Evolutionary conservation across 768 basidiomycete genomes (phyloP).

Genomic region (Xerocomellus amylosporus): DNA sequence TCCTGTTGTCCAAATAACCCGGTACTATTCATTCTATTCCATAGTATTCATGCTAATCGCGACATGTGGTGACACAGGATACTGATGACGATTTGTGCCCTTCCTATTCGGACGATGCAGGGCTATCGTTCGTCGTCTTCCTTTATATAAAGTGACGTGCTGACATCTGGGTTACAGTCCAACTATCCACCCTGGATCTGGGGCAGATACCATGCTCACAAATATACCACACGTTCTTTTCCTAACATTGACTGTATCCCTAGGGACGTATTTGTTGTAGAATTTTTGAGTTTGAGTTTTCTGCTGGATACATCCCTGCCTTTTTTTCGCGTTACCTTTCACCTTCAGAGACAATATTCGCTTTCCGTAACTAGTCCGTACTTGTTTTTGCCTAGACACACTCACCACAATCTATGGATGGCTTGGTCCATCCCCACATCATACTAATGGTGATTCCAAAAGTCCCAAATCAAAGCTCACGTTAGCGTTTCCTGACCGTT

Average conservation of each 20-base stretch:
- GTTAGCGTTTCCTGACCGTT: neutral
- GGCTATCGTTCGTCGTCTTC: conserved; percentile 50
- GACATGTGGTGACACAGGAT: conserved; percentile 30
- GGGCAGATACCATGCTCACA: conserved; percentile 10
- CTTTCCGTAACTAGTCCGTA: neutral
- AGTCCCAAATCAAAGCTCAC: neutral
- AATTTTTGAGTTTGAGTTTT: neutral
- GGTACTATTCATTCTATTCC: conserved; percentile 34
- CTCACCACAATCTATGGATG: neutral
- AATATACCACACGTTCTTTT: conserved; percentile 20
- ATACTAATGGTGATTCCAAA: neutral
- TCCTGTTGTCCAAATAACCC: conserved; percentile 77
- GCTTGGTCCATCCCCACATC: neutral
- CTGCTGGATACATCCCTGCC: neutral
- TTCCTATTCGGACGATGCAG: conserved; percentile 67
- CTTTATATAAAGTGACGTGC: neutral
- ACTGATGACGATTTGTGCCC: conserved; percentile 54
- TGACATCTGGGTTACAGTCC: conserved; percentile 27
- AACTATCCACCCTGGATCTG: conserved; percentile 27
- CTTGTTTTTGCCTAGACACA: neutral
- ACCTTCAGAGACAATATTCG: neutral
- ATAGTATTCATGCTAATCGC: conserved; percentile 1
- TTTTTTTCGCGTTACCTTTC: conserved; percentile 2
- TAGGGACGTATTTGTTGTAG: conserved; percentile 20
- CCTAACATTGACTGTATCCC: conserved; percentile 14